Evolutionary conservation across 495 filamentous ascomycete genomes (phyloP).

Genomic region (Aspergillus cavernicola): DNA sequence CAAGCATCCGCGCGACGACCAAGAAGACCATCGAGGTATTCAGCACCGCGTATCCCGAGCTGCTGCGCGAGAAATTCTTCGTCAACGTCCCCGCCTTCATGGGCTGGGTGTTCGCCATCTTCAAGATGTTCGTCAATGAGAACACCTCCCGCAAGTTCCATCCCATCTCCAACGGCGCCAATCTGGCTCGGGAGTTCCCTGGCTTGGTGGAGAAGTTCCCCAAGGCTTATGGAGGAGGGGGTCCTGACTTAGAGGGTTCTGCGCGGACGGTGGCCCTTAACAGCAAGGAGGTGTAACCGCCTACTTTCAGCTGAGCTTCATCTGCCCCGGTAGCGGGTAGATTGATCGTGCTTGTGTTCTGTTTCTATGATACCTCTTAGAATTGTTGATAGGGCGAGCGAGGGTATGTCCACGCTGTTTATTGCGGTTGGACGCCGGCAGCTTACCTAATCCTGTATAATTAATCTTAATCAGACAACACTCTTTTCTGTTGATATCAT

Average conservation of each 20-base stretch:
- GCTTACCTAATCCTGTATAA: not conserved
- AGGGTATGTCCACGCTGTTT: not conserved
- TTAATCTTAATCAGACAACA: not conserved
- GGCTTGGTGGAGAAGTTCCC: conserved; percentile 58
- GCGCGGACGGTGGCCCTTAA: conserved; percentile 28
- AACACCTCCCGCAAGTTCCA: conserved; percentile 85
- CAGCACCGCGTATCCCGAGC: conserved; percentile 76
- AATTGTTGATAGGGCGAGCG: conserved; percentile 1
- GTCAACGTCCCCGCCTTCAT: conserved; percentile 85
- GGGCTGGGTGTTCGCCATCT: conserved; percentile 77
- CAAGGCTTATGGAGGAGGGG: conserved; percentile 68
- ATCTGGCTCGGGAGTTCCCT: conserved; percentile 62
- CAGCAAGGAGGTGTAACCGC: not conserved
- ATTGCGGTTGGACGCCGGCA: not conserved
- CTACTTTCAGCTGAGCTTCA: not conserved
- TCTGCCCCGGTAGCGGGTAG: not conserved
- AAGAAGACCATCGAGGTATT: conserved; percentile 77
- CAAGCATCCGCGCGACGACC: conserved; percentile 63
- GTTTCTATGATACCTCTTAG: conserved; percentile 7
- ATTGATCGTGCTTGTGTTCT: not conserved
- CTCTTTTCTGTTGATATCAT: not conserved
- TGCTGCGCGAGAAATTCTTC: conserved; percentile 86
- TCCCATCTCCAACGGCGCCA: conserved; percentile 71
- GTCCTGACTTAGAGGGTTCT: conserved; percentile 31
- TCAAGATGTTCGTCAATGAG: conserved; percentile 73